Conservation (phyloP, 169 alveolate species). For the Eimeria sp. region DNA sequence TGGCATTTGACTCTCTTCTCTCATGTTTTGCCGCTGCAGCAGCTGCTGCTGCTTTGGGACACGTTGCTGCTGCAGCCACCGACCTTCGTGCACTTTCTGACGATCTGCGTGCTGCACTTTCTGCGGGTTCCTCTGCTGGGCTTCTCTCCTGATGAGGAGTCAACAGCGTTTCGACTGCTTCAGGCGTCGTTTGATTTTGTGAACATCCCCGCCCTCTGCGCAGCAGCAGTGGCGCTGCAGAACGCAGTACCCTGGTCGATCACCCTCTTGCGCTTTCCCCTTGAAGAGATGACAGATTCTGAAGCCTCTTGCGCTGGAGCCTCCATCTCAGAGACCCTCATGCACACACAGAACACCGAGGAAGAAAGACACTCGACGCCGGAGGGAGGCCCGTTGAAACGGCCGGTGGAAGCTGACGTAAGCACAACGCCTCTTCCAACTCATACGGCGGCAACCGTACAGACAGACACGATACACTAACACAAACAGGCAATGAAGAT, state of each 20-base stretch:
- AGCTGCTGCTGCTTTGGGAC: constrained; percentile 79
- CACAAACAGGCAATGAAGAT: background rate
- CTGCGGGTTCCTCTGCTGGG: constrained; percentile 68
- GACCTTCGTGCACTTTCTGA: background rate
- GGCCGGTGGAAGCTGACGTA: no score
- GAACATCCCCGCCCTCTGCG: constrained; percentile 46
- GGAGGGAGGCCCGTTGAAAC: no score
- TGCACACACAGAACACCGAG: background rate
- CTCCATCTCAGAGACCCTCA: background rate
- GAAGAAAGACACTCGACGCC: no score
- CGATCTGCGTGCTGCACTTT: constrained; percentile 52
- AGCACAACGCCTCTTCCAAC: background rate
- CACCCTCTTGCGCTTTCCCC: background rate
- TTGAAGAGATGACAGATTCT: background rate
- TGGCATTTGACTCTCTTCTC: constrained; percentile 79
- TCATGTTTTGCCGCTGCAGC: constrained; percentile 76
- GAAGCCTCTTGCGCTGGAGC: background rate
- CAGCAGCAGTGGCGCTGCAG: constrained; percentile 72
- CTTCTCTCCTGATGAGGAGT: constrained; percentile 64
- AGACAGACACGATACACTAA: background rate
- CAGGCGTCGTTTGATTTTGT: constrained; percentile 37
- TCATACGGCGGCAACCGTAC: background rate
- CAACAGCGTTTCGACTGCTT: constrained; percentile 62
- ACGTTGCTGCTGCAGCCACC: constrained; percentile 81
- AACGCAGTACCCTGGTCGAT: constrained; percentile 76